Evolutionary conservation across 306 rosid genomes (phyloP).

Genomic region (Quercus rubra): DNA sequence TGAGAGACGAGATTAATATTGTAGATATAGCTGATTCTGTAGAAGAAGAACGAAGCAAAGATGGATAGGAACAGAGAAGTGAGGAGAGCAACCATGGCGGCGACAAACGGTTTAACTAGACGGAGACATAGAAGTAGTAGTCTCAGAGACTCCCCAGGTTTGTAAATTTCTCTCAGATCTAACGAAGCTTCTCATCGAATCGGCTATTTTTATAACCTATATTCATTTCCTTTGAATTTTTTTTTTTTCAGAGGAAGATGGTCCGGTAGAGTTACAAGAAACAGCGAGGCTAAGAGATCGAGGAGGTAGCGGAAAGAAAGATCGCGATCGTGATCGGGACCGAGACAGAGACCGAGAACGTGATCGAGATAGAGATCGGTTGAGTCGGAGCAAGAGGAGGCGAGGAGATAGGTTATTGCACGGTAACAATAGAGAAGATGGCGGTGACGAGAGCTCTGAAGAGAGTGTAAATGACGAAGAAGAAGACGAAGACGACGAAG

Average conservation of each 20-base stretch:
- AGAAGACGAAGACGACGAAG: conserved; percentile 74
- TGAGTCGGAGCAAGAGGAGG: conserved; percentile 72
- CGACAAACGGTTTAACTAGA: conserved; percentile 62
- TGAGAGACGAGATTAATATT: conserved; percentile 36
- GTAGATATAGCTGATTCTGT: conserved; percentile 35
- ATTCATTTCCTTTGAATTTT: neutral
- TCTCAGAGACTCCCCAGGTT: conserved; percentile 96
- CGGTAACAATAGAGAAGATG: conserved; percentile 64
- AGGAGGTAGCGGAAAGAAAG: conserved; percentile 73
- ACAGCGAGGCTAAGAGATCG: conserved; percentile 75
- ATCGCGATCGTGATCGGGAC: conserved; percentile 70
- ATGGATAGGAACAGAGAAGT: conserved; percentile 93
- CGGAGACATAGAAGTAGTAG: conserved; percentile 73
- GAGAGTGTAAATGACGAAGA: conserved; percentile 89
- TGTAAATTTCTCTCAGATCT: conserved; percentile 60
- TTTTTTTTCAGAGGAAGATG: conserved; percentile 69
- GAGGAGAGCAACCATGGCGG: conserved; percentile 65
- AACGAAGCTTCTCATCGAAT: neutral
- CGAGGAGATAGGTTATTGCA: conserved; percentile 81
- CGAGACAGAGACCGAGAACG: conserved; percentile 61
- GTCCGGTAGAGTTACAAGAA: conserved; percentile 73
- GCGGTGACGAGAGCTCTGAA: conserved; percentile 78
- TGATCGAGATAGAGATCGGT: conserved; percentile 81
- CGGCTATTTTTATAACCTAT: no score
- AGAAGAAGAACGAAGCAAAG: conserved; percentile 14